Conservation (phyloP, 164 flowering plant species). For the Nelumbo lutea region DNA sequence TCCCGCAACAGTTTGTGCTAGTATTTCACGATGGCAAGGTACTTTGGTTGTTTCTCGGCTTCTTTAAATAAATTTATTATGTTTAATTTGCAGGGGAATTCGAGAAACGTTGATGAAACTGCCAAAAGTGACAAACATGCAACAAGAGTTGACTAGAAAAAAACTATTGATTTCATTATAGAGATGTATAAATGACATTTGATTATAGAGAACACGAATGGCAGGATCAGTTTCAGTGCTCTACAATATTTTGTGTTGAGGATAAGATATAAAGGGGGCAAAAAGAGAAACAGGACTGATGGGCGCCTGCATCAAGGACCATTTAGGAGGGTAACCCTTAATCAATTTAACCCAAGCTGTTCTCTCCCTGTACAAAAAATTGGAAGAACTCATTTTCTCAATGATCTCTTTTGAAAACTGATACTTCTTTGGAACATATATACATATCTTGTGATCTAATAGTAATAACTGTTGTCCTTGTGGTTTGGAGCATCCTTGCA, state of each 20-base stretch:
- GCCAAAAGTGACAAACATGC: no score
- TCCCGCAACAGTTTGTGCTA: no score
- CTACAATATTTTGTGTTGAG: background rate
- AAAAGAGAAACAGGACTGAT: no score
- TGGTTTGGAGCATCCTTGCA: constrained; percentile 64
- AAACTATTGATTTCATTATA: background rate
- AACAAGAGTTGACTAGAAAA: no score
- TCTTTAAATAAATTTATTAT: no score
- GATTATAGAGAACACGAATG: background rate
- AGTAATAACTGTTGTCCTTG: constrained; percentile 52
- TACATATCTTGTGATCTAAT: constrained; percentile 7
- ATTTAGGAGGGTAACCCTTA: background rate
- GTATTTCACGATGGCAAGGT: no score
- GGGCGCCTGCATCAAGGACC: background rate
- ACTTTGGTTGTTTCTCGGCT: no score
- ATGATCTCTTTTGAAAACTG: background rate
- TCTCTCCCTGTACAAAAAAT: constrained; percentile 21
- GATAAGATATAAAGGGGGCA: background rate
- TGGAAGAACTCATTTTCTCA: background rate
- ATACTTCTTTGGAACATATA: background rate
- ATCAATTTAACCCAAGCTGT: background rate
- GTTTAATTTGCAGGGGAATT: no score
- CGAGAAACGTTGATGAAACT: no score
- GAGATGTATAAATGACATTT: background rate
- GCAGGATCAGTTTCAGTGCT: background rate